Evolutionary conservation across 2,329 filamentous ascomycete genomes (phyloP).

Genomic region (Aspergillus sp.): DNA sequence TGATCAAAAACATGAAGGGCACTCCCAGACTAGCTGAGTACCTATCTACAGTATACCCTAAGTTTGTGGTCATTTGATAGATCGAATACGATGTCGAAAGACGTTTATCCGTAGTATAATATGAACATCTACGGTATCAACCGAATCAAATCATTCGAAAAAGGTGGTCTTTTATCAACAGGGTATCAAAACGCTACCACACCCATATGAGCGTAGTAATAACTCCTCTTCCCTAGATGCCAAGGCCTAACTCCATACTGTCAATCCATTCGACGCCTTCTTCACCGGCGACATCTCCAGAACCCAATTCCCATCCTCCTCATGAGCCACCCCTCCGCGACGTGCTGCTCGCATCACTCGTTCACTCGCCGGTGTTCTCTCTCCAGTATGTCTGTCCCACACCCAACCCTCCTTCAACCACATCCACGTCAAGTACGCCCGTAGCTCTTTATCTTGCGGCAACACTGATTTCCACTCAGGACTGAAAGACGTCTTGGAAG

Average conservation of each 20-base stretch:
- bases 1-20: too few relatives aligned
- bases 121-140: background rate
- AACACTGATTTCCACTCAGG: slow-evolving; percentile 90
- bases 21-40: too few relatives aligned
- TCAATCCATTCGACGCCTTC: slow-evolving; percentile 31
- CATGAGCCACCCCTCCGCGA: slow-evolving; percentile 45
- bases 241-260: background rate
- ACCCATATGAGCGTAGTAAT: background rate
- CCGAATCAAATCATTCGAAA: too few relatives aligned
- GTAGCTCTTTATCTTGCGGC: slow-evolving; percentile 83
- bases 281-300: slow-evolving; percentile 38
- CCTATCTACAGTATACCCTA: background rate
- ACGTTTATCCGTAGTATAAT: background rate
- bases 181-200: background rate
- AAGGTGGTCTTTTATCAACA: background rate
- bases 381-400: slow-evolving; percentile 74
- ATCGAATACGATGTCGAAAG: too few relatives aligned
- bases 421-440: slow-evolving; percentile 84
- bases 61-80: too few relatives aligned
- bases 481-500: slow-evolving; percentile 58
- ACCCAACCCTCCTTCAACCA: slow-evolving; percentile 85
- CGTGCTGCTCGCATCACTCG: slow-evolving; percentile 41
- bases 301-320: slow-evolving; percentile 44
- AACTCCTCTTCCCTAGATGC: background rate
- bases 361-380: slow-evolving; percentile 43